Evolutionary conservation across 176 grass and related monocot genomes (phyloP).

Genomic region (Typha latifolia): DNA sequence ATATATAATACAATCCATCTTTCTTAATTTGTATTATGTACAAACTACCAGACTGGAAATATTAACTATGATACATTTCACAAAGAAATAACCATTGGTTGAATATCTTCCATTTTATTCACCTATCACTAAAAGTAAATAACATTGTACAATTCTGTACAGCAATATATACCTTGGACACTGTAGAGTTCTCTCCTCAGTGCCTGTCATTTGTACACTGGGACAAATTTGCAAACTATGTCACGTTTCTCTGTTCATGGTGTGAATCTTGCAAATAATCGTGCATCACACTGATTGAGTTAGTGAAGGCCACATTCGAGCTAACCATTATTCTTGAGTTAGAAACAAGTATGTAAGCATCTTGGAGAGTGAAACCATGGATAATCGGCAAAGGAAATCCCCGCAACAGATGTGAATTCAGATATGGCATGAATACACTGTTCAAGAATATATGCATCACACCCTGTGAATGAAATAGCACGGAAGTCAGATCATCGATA

Average conservation of each 20-base stretch:
- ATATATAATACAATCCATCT: too few relatives aligned
- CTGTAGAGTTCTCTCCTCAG: background rate
- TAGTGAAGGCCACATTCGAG: slow-evolving; percentile 49
- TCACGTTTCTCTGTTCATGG: background rate
- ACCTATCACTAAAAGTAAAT: background rate
- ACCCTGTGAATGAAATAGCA: slow-evolving; percentile 31
- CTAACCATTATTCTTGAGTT: slow-evolving; percentile 56
- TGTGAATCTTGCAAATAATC: background rate
- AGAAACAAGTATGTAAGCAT: slow-evolving; percentile 58
- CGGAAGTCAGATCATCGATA: slow-evolving; percentile 17
- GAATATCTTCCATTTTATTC: background rate
- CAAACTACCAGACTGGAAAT: too few relatives aligned
- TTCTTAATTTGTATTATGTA: too few relatives aligned
- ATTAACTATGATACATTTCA: background rate
- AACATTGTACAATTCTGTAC: background rate
- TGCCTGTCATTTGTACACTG: background rate
- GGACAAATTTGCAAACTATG: background rate
- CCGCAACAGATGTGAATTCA: slow-evolving; percentile 53
- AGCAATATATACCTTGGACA: background rate
- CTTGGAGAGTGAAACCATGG: slow-evolving; percentile 53
- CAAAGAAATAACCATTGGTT: background rate
- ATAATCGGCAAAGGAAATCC: slow-evolving; percentile 73
- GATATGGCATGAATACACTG: slow-evolving; percentile 63
- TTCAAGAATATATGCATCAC: slow-evolving; percentile 49
- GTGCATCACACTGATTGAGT: slow-evolving; percentile 1